Base-by-base conservation (phyloP, 1,139 yeast species). In the Scheffersomyces illinoinensis region DNA sequence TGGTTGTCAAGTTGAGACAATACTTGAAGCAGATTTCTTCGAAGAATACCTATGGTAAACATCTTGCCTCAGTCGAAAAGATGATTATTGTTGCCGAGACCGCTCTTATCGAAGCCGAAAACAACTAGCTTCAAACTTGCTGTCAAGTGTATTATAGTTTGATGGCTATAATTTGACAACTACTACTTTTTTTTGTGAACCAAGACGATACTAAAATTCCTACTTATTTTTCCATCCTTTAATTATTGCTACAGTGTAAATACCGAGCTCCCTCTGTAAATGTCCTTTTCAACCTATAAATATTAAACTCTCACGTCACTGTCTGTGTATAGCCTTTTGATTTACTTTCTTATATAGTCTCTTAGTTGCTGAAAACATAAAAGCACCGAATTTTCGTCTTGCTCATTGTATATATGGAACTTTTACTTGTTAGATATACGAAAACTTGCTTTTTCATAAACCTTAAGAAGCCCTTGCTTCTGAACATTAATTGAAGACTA, bases 31-130 rank as follows among this genome's bases (percentile, higher is more conserved):
- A 85, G 63, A 85, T 86, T 54, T 82, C 85, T 20, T 72, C 78
- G 54, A 85, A 83, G 69, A 82, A 84, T 56, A 79, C 79, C 58
- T 85, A 87, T 69, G 96, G 96, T 50, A 92, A 93, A 76, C 97
- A 92, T 71, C 79, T 92, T 66, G 96, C 95, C 4, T 88, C 95
- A 59, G 95, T 91, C 62, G 97, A 91, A 71, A 89, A 90, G 73
- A 82, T 91, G 78, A 87, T 86, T 60, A 79, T 82, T 18, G 85
- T 83, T 60, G 85, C 84, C 4, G 85, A 80, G 62, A 79, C 82
- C 21, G 84, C 84, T n/a, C 70, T 80, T 58, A 70, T 75, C 50
- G 83, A 79, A 61, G 81, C 80, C 7, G 79, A 77, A 17, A 65
- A 64, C 53, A 60, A 58, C 21, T 62, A 56, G 49, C 43, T 33